Evolutionary conservation across 2,329 filamentous ascomycete genomes (phyloP), one percentile per base, ranked within the genome.

Genomic region (Fusarium denticulatum): DNA sequence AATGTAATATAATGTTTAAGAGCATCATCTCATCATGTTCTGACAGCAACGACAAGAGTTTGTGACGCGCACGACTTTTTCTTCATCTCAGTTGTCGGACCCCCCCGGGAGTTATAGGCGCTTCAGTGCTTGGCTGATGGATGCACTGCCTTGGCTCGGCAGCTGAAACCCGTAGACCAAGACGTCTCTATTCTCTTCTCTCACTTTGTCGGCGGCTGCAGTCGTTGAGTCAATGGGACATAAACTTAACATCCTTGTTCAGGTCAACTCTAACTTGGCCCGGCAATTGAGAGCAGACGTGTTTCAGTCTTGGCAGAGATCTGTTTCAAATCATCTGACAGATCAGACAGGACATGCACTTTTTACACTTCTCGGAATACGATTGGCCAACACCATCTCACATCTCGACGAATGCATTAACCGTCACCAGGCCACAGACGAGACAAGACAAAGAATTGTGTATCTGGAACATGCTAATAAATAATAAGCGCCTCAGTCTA

Each of bases 91-190:
- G 18, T 52, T 53, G 34, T 53, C 67, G 59, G 55, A 20, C 12
- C 49, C 49, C 36, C 42, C 53, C 53, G 65, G 46, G 18, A 22
- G 16, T 37, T 30, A 42, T 46, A 28, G 30, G 47, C 47, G 47
- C 47, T 50, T 34, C 32, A 32, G 43, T 34, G 55, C 52, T 55
- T 58, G 56, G 50, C 32, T 34, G 22, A 30, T 22, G 34, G 47
- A 64, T 70, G 64, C 69, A 72, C 72, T 75, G 75, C 75, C 76
- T 72, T 75, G 64, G 56, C 56, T 67, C 59, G 66, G 62, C 70
- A 76, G 70, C 74, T 77, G 75, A 69, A 67, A 61, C 32, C 63
- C 69, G 52, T 42, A 50, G 45, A 43, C 24, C 28, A 64, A 55
- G 45, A 43, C 28, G 52, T 43, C 15, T n/a, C 24, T 50, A 1